Base-by-base conservation (phyloP, 768 basidiomycete species). In the Agrocybe pediades region DNA sequence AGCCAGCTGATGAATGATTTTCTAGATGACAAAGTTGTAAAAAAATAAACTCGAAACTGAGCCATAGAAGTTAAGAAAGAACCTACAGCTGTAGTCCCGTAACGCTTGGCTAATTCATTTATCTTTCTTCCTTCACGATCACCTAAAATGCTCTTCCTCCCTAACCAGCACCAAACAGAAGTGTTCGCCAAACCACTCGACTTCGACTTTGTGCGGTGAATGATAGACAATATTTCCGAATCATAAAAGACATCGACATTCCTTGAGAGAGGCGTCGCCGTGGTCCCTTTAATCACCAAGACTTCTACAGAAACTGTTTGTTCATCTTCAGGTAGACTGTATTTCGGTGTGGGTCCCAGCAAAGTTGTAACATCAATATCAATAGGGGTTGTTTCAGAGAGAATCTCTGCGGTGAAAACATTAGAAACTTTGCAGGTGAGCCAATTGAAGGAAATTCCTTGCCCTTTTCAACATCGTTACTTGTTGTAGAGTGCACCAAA, bases 151-250 rank as follows among this genome's bases (percentile, higher is more conserved):
- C 80, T 75, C 33, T 73, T 73, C 49, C 76, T 82, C 0, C 92
- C 92, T 16, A 74, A 71, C 92, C 92, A 94, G 19, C 80, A 81
- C 90, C 90, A 93, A 16, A 93, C 79, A 19, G 76, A 78, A 5
- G 86, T 91, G 21, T 75, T 74, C 3, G 83, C 90, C 15, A 93
- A 74, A 11, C 87, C 86, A 27, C 69, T 84, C n/a, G 77, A 72
- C 51, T 73, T 82, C 0, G 80, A 80, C 67, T 92, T 93, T 20
- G 72, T 77, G 13, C 91, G 80, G 65, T 90, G 80, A 13, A 93
- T 74, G 46, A 93, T 75, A 1, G 80, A 83, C 17, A 92, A 71
- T 7, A 84, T 71, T 63, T 94, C 92, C 1, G 77, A 71, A 48
- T 93, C 90, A 62, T 93, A 87, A 65, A 93, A 90, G 16, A 88